These are phyloP conservation scores for Debaryomyces fabryi DNA, from an alignment of 1,139 yeast species.

Conservation along the genomic window DNA sequence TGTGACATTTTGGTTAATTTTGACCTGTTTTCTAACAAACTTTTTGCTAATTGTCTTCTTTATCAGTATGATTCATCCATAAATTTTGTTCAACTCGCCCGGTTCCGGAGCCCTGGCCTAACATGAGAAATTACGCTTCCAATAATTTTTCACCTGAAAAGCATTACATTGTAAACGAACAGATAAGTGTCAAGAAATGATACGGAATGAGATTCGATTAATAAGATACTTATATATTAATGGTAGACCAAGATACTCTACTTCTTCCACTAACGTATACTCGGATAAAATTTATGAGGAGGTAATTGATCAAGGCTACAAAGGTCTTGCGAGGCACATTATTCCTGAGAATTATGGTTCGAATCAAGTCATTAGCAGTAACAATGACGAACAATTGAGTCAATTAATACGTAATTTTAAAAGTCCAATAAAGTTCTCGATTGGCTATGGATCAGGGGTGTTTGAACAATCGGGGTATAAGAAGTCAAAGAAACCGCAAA, in stretches of 20 bases:
- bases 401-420: constrained; percentile 58
- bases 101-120: constrained; percentile 5
- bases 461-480: constrained; percentile 71
- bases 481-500: constrained; percentile 53
- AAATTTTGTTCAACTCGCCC: constrained; percentile 1
- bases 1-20: constrained; percentile 10
- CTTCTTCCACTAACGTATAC: constrained; percentile 20
- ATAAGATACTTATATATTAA: not conserved
- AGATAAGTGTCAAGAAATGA: constrained; percentile 4
- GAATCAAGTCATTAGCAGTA: constrained; percentile 59
- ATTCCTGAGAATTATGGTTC: constrained; percentile 26
- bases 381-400: constrained; percentile 48
- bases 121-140: not conserved
- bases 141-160: not conserved
- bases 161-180: not conserved
- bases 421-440: constrained; percentile 72
- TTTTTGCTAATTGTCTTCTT: not conserved
- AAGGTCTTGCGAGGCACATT: constrained; percentile 28
- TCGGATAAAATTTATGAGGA: constrained; percentile 33
- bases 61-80: constrained; percentile 8
- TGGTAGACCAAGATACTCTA: constrained; percentile 3
- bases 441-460: constrained; percentile 97
- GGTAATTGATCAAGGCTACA: constrained; percentile 31
- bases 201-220: constrained; percentile 1
- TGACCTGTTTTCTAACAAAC: not conserved